phyloP scores from a whole-genome alignment of 2,329 filamentous ascomycete species.

The Fusarium sp. region DNA sequence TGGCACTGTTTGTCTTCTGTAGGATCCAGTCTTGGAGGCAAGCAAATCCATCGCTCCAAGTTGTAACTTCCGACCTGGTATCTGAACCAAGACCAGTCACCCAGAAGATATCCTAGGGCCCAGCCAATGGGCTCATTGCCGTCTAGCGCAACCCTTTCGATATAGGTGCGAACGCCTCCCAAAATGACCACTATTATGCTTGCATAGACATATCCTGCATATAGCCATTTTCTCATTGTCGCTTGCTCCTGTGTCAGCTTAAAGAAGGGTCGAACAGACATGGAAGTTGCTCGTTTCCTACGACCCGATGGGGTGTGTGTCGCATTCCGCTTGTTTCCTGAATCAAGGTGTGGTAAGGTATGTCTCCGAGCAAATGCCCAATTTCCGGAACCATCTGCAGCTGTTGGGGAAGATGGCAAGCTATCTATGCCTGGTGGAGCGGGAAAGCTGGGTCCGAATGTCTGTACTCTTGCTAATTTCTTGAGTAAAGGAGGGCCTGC shows the following conservation, averaged over 20 bases:
- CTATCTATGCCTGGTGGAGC: slow-evolving; percentile 24
- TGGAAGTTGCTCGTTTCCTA: slow-evolving; percentile 72
- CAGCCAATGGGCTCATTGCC: slow-evolving; percentile 88
- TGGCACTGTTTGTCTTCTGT: slow-evolving; percentile 55
- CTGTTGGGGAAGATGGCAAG: slow-evolving; percentile 33
- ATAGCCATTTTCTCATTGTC: slow-evolving; percentile 80
- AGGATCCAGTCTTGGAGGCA: slow-evolving; percentile 64
- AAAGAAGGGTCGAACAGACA: slow-evolving; percentile 77
- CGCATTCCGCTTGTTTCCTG: slow-evolving; percentile 53
- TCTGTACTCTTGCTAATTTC: slow-evolving; percentile 47
- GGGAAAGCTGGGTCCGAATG: slow-evolving; percentile 43
- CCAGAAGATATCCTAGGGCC: slow-evolving; percentile 90
- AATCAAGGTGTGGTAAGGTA: slow-evolving; percentile 62
- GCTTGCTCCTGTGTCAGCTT: slow-evolving; percentile 85
- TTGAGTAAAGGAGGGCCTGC: slow-evolving; percentile 33
- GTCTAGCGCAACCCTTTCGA: slow-evolving; percentile 73
- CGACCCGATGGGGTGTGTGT: slow-evolving; percentile 72
- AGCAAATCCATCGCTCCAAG: slow-evolving; percentile 79
- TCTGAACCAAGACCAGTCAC: slow-evolving; percentile 78
- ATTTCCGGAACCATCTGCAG: slow-evolving; percentile 32
- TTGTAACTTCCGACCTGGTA: slow-evolving; percentile 76
- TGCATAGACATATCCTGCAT: slow-evolving; percentile 81
- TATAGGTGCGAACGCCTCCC: slow-evolving; percentile 75
- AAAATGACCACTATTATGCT: slow-evolving; percentile 75
- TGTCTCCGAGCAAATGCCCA: slow-evolving; percentile 56